Evolutionary conservation across 306 rosid genomes (phyloP).

Genomic region (Lathyrus oleraceus): DNA sequence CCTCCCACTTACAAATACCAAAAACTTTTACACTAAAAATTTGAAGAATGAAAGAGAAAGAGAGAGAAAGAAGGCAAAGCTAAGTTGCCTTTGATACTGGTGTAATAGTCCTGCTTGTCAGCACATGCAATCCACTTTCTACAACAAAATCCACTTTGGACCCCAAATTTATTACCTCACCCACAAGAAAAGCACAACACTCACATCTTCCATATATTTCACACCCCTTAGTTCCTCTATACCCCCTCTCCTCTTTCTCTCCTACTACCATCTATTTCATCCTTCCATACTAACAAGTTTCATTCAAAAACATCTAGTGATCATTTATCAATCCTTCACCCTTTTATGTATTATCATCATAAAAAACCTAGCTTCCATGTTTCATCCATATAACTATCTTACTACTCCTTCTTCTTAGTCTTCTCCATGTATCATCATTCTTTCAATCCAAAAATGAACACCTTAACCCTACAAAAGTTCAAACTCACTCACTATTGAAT

Average conservation of each 20-base stretch:
- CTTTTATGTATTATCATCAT: slow-evolving; percentile 33
- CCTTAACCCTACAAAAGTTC: neutral
- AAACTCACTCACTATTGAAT: neutral
- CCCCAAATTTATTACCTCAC: slow-evolving; percentile 80
- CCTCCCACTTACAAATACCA: slow-evolving; percentile 53
- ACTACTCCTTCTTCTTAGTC: slow-evolving; percentile 1
- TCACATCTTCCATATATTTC: slow-evolving; percentile 56
- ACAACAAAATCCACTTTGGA: slow-evolving; percentile 83
- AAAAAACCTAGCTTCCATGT: slow-evolving; percentile 30
- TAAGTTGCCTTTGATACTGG: slow-evolving; percentile 80
- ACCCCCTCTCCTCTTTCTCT: slow-evolving; percentile 23
- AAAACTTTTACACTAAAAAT: slow-evolving; percentile 46
- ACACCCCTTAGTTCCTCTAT: slow-evolving; percentile 30
- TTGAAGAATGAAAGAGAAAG: slow-evolving; percentile 42
- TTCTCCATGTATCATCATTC: slow-evolving; percentile 27
- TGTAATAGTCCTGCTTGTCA: slow-evolving; percentile 82
- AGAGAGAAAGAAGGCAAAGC: slow-evolving; percentile 56
- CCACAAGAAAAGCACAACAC: slow-evolving; percentile 88
- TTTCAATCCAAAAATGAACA: slow-evolving; percentile 31
- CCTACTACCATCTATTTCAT: slow-evolving; percentile 32
- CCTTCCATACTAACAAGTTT: slow-evolving; percentile 27
- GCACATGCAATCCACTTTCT: slow-evolving; percentile 99
- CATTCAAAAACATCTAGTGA: slow-evolving; percentile 17
- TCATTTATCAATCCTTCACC: slow-evolving; percentile 12
- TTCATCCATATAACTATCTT: slow-evolving; percentile 25